Base-by-base conservation (phyloP, 495 filamentous ascomycete species). In the Barbatosphaeria neglecta region DNA sequence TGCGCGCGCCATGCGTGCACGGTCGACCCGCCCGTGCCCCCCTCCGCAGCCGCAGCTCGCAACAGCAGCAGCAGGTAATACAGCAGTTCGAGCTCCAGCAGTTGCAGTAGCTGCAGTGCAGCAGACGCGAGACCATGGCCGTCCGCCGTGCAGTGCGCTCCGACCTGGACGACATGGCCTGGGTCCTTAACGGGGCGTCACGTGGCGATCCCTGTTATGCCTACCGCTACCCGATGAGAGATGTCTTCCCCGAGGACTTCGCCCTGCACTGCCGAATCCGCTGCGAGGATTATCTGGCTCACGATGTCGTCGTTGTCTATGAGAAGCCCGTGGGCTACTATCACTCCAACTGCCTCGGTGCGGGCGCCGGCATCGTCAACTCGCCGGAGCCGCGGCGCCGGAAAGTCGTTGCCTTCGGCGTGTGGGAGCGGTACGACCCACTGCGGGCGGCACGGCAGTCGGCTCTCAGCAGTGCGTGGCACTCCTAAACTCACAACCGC, bases 181-280 rank as follows among this genome's bases (percentile, higher is more conserved):
- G 43, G 41, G 52, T 57, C 22, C 52, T 62, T 1, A 38, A 56
- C 50, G 52, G 45, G 1, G 56, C 56, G 20, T 57, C 59, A 11
- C 53, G 57, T 7, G 49, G 54, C 17, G 63, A 66, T 47, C 63
- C 63, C 28, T 41, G 58, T 44, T 66, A 62, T 48, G 53, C 57
- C 33, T 63, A 66, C 41, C 54, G 63, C 23, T 66, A 59, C 37
- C 63, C 60, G 4, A 46, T 58, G 50, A 49, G 58, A 33, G 38
- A 55, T 37, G 43, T 50, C 15, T 55, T 56, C 41, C 47, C 60
- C 5, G 51, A 47, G 31, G 53, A 62, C 28, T 59, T 57, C 37
- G 41, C 54, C 27, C 24, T 40, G 10, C 52, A 55, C 28, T 59
- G 56, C 49, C 43, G 47, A 13, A 44, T 47, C 15, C 56, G 57